Base-by-base conservation (phyloP, 225 moss, liverwort and hornwort species). In the Takakia lepidozioides region DNA sequence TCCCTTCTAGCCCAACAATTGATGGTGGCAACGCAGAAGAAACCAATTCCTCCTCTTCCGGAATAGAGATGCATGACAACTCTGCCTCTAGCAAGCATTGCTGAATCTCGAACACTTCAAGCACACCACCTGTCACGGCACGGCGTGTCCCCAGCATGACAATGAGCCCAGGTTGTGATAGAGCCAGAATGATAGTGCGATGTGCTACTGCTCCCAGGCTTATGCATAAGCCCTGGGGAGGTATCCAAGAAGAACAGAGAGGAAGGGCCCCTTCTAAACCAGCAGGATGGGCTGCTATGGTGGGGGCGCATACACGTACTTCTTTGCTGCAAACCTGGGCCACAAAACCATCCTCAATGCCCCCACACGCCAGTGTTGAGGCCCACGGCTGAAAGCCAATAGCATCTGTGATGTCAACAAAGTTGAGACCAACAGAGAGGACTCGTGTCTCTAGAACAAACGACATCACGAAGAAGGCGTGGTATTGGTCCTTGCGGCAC, bases 381-480 rank as follows among this genome's bases (percentile, higher is more conserved):
- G 78, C 70, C 46, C 77, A 85, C 18, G 84, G 78, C 22, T 81
- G 78, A 64, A 99, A 99, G 34, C 98, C 98, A 24, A 99, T 81
- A 32, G 67, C 75, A 58, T 99, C 98, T 51, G 98, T 77, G 28
- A 91, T 75, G 52, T 99, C 98, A 46, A 88, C 87, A 66, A 99
- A 99, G 57, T 85, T 91, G 53, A 91, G 71, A 20, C 98, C 98
- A 24, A 99, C 91, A 6, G 87, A 85, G 48, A 99, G 87, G 4
- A 99, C 91, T 72, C 98, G 79, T 51, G 98, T 99, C 78, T 99
- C 98, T 60, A 81, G 83, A 51, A 99, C 91, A 53, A 99, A 99
- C 23, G 98, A 99, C 82, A 99, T 99, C 32, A 99, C 85, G 26
- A 99, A 87, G 74, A 99, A 88, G 28, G 87, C 75, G 47, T 99